Conservation (phyloP, 2,329 filamentous ascomycete species). For the Cryphonectria parasitica region DNA sequence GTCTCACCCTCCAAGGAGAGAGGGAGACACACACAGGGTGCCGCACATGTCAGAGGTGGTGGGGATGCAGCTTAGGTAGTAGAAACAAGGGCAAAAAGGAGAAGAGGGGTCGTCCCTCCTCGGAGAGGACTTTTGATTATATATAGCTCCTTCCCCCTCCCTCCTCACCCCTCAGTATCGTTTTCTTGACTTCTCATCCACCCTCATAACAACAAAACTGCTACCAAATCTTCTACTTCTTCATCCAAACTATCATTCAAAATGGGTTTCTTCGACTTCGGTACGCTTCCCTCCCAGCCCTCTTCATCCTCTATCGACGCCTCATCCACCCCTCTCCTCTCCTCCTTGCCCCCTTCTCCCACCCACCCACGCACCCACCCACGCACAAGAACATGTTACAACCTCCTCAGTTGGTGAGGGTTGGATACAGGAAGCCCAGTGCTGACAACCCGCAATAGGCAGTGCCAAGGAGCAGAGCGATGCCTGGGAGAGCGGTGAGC, state of each 20-base stretch:
- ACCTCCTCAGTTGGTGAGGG: not conserved
- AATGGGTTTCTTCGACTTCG: constrained; percentile 31
- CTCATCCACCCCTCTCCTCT: not conserved
- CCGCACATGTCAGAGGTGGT: constrained; percentile 18
- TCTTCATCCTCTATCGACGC: not conserved
- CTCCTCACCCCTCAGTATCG: not conserved
- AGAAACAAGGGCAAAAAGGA: not conserved
- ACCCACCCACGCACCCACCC: no score
- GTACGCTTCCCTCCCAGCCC: constrained; percentile 20
- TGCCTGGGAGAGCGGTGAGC: constrained; percentile 50
- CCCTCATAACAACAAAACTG: constrained; percentile 2
- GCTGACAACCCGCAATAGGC: constrained; percentile 6
- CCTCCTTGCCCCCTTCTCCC: not conserved
- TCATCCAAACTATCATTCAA: constrained; percentile 15
- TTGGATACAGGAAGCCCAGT: not conserved
- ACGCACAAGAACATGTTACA: not conserved
- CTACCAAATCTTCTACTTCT: not conserved
- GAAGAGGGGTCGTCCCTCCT: not conserved
- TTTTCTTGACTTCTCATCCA: constrained; percentile 8
- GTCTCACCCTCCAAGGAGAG: constrained; percentile 17
- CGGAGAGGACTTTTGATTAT: constrained; percentile 17
- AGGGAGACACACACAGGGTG: not conserved
- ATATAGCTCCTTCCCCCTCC: constrained; percentile 25
- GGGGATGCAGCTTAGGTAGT: not conserved
- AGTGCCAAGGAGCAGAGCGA: constrained; percentile 36